Base-by-base conservation (phyloP, 192 early-diverging fungal species). In the Gorgonomyces haynaldii region DNA sequence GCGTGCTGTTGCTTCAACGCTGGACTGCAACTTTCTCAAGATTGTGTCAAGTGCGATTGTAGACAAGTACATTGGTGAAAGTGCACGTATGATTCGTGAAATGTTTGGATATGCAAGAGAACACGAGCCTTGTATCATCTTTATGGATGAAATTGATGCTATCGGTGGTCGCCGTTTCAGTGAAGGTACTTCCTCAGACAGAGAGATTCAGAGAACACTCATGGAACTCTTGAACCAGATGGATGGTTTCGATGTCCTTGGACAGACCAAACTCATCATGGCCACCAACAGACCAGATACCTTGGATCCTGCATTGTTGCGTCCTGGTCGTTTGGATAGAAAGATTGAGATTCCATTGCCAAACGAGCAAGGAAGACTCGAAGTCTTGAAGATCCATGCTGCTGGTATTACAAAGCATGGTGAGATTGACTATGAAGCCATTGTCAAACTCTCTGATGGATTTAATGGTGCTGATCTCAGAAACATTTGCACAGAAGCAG, bases 101-200 rank as follows among this genome's bases (percentile, higher is more conserved):
- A 99, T 98, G 96, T 98, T 98, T 82, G 91, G 88, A 0, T 98
- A 98, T 67, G 96, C 96, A 27, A 88, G 84, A 51, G 93, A 96
- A 60, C 96, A 99, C 63, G 91, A 99, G 56, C 96, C 96, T 8
- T 99, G 96, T 69, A 96, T 99, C 50, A 99, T 99, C 30, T 99
- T 99, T 56, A 99, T 99, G 93, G 96, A 99, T 66, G 96, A 99
- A 61, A 95, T 99, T 61, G 96, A 99, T 71, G 93, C 96, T 23
- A 99, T 99, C 70, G 96, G 93, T 66, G 93, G 93, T 7, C 77
- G 94, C 34, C 82, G 96, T 40, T 99, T 99, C 70, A 92, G 88
- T 13, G 96, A 99, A 59, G 92, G 94, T 60, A 99, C 94, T 13
- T 92, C 88, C 45, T 89, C 93, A n/a, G 96, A 99, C 80, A 84